Base-by-base conservation (phyloP, 2,329 filamentous ascomycete genomes). In the Escovopsis sp. region DNA sequence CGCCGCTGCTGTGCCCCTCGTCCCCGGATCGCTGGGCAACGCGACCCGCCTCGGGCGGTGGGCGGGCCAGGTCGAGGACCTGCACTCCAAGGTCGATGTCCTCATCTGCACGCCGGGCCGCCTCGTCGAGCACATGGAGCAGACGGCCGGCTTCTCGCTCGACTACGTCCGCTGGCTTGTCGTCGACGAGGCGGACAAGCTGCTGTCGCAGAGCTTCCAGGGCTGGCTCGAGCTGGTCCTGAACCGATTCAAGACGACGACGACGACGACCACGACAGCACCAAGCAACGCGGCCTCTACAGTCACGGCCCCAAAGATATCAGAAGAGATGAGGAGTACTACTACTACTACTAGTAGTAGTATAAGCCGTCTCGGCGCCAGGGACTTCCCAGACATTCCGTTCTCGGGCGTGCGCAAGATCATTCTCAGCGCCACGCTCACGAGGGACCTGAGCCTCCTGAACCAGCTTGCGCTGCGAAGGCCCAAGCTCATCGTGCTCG, bases 61-160 rank as follows among this genome's bases (percentile, higher is more conserved):
- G 49, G 45, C 55, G 4, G 57, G 55, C 33, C 53, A 90, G 51
- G 64, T 88, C 21, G 65, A 73, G 25, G 62, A 65, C 19, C 78
- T 73, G 50, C 63, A 60, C 3, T 84, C 83, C 3, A 83, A 79
- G 45, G 75, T 93, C 4, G 87, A 96, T 52, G 72, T 96, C 25
- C 67, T 98, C 18, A 80, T 94, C 34, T 90, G 85, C 53, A 96
- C 88, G 0, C 88, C 88, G 1, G 90, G 90, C 40, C 75, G 88
- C 42, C 70, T 96, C 1, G 85, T 96, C 4, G 88, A 96, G 48
- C 88, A 96, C 55, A 69, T 94, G 34, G 78, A 79, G 43, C 76
- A 78, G 40, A 96, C 88, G 0, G 72, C 74, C 3, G 86, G 85
- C 0, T 94, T 96, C 53, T 72, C 68, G 0, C 64, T 96, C 16